Evolutionary conservation across 2,329 filamentous ascomycete genomes (phyloP).

Genomic region (Ambrosiella beaveri): DNA sequence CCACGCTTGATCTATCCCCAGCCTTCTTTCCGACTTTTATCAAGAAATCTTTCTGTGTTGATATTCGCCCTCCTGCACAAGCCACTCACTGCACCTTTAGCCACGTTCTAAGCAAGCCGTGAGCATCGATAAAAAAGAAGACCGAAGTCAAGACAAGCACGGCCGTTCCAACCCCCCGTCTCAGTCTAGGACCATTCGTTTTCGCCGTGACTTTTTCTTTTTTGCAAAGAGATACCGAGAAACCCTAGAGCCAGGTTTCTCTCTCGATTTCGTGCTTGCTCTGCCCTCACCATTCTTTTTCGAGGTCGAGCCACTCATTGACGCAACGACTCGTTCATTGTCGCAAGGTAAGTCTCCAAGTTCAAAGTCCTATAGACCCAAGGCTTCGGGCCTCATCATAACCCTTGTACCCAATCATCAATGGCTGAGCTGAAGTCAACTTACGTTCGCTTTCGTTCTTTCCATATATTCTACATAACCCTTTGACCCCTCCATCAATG

Average conservation of each 20-base stretch:
- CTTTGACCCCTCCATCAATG: not conserved
- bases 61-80: not conserved
- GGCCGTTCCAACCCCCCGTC: not conserved
- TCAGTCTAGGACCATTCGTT: not conserved
- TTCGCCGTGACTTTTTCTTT: not conserved
- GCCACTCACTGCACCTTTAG: constrained; percentile 4
- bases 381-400: not conserved
- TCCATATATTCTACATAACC: not conserved
- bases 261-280: not conserved
- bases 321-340: not conserved
- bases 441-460: not conserved
- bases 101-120: not conserved
- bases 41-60: not conserved
- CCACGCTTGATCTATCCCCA: not conserved
- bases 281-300: not conserved
- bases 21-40: not conserved
- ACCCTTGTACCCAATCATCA: not conserved
- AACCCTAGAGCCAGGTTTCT: not conserved
- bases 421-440: not conserved
- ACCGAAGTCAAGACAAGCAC: not conserved
- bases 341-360: not conserved
- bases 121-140: constrained; percentile 2
- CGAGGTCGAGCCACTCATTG: not conserved
- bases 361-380: not conserved
- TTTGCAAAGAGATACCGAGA: not conserved